Evolutionary conservation across 257 asterid species (phyloP), one percentile per base, ranked within the genome.

Genomic region (Nicotiana tabacum): DNA sequence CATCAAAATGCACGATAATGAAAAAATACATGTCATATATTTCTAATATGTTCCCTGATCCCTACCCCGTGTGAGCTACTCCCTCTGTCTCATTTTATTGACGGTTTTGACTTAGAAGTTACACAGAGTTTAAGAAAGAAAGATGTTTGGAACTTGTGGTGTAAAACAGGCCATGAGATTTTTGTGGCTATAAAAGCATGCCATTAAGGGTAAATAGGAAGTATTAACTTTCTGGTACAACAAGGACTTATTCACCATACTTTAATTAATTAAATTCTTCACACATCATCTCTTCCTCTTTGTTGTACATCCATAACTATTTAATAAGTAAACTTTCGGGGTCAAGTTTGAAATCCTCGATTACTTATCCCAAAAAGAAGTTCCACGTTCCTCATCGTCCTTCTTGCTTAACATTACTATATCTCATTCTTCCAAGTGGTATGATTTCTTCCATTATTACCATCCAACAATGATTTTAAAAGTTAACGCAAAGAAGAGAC

Each of bases 251-350:
- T 29, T 51, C 29, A 76, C 80, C 27, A 76, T 74, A 74, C 60
- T 46, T 72, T 2, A 76, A 51, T 48, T 13, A 74, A 74, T 48
- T 76, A 48, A 51, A 64, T 16, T 76, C 64, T 16, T 27, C 29
- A 12, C 9, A 35, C 16, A 51, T 76, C 17, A 51, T 39, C 9
- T 29, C 10, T 51, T 76, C 80, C 80, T 51, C 62, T 15, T 51
- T 53, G 43, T 74, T 51, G 43, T 74, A 74, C 80, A 1, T 51
- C 80, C 80, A 74, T 48, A 74, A 74, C 62, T 43, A 74, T 74
- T 74, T 48, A 24, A 27, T 43, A 74, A 51, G 78, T 8, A 51
- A 33, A 48, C 27, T 15, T 27, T 3, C 16, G 43, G 1, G 16
- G 35, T 48, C 80, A 48, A 15, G 64, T 51, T 51, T 51, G 9